phyloP scores from a whole-genome alignment of 306 rosid genomes.

The Glycyrrhiza uralensis region DNA sequence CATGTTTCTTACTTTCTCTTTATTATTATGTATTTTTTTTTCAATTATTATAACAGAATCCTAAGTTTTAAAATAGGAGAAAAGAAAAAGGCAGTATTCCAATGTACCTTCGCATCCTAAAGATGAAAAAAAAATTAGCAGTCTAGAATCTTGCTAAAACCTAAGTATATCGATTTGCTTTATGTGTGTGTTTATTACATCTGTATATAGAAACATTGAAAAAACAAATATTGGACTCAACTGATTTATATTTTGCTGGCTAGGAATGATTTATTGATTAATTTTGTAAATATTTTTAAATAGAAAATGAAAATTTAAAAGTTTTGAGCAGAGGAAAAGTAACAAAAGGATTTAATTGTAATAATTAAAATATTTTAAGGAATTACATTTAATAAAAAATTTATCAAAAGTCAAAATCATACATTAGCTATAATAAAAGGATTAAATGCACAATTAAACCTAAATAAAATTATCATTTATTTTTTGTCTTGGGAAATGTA shows the following conservation, averaged over 20 bases:
- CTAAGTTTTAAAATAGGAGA: slow-evolving; percentile 27
- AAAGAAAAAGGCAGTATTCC: slow-evolving; percentile 17
- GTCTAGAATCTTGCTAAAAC: background rate
- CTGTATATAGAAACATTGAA: background rate
- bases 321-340: too few relatives aligned
- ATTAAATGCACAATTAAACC: too few relatives aligned
- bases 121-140: background rate
- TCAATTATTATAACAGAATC: slow-evolving; percentile 32
- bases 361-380: too few relatives aligned
- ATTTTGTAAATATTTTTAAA: too few relatives aligned
- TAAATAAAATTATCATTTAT: background rate
- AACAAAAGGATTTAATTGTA: too few relatives aligned
- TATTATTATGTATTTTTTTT: background rate
- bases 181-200: background rate
- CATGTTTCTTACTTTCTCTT: slow-evolving; percentile 22
- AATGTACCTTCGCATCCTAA: slow-evolving; percentile 23
- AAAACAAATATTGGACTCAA: background rate
- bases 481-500: background rate
- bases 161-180: background rate
- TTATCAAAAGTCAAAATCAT: too few relatives aligned
- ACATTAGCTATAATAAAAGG: too few relatives aligned
- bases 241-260: background rate
- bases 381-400: too few relatives aligned
- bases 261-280: too few relatives aligned
- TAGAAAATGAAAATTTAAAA: too few relatives aligned